A percentile compares a stretch with the other conserved stretches of the same genome.
These are phyloP conservation scores for Aquilaria yunnanensis DNA, from an alignment of 345 rosid genomes.

Conservation along the genomic window DNA sequence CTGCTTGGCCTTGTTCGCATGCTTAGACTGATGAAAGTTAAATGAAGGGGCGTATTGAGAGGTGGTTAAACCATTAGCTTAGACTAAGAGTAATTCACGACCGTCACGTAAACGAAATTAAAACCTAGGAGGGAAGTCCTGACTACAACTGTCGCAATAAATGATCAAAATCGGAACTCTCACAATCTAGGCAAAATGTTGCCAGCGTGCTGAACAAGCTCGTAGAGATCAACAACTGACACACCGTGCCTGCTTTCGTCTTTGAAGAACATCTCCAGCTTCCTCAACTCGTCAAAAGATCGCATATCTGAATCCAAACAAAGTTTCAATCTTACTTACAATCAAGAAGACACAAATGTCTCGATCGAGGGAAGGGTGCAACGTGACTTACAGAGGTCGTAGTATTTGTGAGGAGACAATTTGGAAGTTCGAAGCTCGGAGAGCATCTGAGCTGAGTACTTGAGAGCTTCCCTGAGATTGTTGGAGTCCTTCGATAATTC, in stretches of 20 bases:
- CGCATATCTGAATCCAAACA: conserved; percentile 55
- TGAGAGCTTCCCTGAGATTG: conserved; percentile 82
- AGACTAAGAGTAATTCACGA: no score
- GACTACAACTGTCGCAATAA: background rate
- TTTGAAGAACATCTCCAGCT: conserved; percentile 75
- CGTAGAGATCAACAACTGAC: conserved; percentile 69
- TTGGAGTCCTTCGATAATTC: conserved; percentile 52
- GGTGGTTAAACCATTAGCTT: no score
- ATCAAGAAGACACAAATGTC: conserved; percentile 12
- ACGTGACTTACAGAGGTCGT: conserved; percentile 61
- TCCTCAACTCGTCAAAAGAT: conserved; percentile 84
- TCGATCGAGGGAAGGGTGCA: background rate
- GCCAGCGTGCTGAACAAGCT: conserved; percentile 96
- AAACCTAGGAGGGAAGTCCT: background rate
- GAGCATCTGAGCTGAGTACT: conserved; percentile 83
- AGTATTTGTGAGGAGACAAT: conserved; percentile 86
- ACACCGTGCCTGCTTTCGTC: conserved; percentile 80
- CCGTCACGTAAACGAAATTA: background rate
- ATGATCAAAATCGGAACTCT: conserved; percentile 13
- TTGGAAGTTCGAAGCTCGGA: conserved; percentile 94
- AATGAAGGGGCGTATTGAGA: no score
- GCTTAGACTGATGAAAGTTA: no score
- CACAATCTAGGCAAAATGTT: conserved; percentile 87
- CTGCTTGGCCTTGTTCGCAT: no score
- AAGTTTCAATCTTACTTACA: background rate